Conservation (phyloP, 805 yeast genomes). For the Candida krabiensis region DNA sequence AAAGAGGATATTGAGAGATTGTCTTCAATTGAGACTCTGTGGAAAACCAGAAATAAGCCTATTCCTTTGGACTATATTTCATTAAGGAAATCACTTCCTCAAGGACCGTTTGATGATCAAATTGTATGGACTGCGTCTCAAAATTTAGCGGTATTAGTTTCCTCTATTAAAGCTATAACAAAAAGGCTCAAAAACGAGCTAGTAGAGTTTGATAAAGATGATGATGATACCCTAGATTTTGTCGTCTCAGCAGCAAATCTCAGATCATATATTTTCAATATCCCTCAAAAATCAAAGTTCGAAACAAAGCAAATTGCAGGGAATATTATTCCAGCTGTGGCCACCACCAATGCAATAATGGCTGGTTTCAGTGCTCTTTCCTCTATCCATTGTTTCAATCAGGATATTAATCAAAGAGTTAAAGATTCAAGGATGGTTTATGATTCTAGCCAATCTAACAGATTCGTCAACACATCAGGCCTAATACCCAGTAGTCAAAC, state of each 20-base stretch:
- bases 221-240: conserved; percentile 84
- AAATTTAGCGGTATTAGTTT: conserved; percentile 57
- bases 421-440: conserved; percentile 47
- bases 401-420: conserved; percentile 27
- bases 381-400: conserved; percentile 53
- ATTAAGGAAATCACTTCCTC: conserved; percentile 7
- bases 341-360: conserved; percentile 94
- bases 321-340: conserved; percentile 96
- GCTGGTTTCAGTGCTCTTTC: conserved; percentile 84
- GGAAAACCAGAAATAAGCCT: conserved; percentile 76
- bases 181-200: conserved; percentile 41
- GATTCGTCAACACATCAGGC: conserved; percentile 63
- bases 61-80: conserved; percentile 47
- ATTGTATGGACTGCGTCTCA: conserved; percentile 62
- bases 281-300: conserved; percentile 72
- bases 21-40: conserved; percentile 65
- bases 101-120: conserved; percentile 32
- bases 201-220: conserved; percentile 89
- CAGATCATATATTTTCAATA: conserved; percentile 67
- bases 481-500: conserved; percentile 61
- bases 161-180: conserved; percentile 50
- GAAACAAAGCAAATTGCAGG: conserved; percentile 96
- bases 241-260: conserved; percentile 85
- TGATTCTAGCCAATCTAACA: conserved; percentile 54
- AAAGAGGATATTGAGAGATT: conserved; percentile 77